phyloP scores from a whole-genome alignment of 2,329 filamentous ascomycete species.

The Colletotrichum noveboracense region DNA sequence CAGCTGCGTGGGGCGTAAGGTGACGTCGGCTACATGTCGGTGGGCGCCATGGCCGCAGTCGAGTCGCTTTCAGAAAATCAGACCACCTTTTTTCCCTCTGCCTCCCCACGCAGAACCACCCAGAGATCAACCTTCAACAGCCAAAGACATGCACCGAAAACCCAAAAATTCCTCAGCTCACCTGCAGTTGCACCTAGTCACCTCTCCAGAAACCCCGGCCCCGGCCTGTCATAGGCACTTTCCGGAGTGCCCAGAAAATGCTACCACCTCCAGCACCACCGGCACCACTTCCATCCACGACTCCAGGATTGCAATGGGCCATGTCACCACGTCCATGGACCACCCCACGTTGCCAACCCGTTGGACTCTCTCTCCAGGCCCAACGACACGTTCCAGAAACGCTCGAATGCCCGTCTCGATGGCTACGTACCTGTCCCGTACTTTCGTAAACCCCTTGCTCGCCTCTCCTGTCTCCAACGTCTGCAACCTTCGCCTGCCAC shows the following conservation, averaged over 20 bases:
- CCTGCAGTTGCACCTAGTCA: neutral
- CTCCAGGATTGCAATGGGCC: neutral
- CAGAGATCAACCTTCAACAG: neutral
- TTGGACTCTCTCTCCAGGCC: neutral
- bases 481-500: neutral
- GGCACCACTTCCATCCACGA: neutral
- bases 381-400: neutral
- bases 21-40: constrained; percentile 12
- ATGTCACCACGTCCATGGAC: neutral
- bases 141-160: neutral
- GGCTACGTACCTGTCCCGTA: neutral
- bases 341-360: constrained; percentile 9
- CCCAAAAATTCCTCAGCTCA: constrained; percentile 17
- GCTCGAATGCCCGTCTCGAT: neutral
- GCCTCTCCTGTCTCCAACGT: neutral
- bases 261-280: neutral
- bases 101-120: constrained; percentile 1
- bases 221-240: neutral
- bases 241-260: neutral
- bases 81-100: constrained; percentile 15
- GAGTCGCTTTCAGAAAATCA: constrained; percentile 15
- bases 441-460: neutral
- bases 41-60: neutral
- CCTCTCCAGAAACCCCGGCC: neutral
- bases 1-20: constrained; percentile 1